A percentile compares a stretch with the other conserved stretches of the same genome.
phyloP scores from a whole-genome alignment of 768 basidiomycete species.

The Holtermanniella nyarrowii region DNA sequence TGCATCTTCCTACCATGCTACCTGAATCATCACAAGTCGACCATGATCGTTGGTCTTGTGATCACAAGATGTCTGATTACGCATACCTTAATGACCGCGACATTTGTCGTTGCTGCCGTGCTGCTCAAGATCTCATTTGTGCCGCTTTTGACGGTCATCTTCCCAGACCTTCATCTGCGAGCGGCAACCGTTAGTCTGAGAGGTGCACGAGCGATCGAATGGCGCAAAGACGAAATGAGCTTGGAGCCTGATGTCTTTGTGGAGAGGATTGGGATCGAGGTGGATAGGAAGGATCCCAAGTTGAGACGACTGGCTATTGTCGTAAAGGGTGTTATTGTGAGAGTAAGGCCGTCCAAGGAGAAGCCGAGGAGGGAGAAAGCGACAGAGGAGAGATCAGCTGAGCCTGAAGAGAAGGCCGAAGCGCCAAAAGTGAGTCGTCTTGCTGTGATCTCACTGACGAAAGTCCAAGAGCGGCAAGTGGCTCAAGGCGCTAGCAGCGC shows the following conservation, averaged over 20 bases:
- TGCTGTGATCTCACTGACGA: neutral
- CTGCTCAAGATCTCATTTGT: too few relatives aligned
- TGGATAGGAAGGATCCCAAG: conserved; percentile 7
- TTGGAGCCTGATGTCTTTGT: conserved; percentile 16
- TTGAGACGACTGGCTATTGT: conserved; percentile 5
- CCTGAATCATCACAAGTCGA: neutral
- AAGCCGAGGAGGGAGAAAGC: neutral
- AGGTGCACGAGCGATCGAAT: conserved; percentile 26
- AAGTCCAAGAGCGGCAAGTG: neutral
- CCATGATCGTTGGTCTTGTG: neutral
- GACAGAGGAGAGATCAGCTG: neutral
- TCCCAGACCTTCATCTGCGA: conserved; percentile 8
- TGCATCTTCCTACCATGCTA: neutral
- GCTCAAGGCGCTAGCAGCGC: neutral
- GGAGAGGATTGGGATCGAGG: conserved; percentile 22
- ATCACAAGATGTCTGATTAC: too few relatives aligned
- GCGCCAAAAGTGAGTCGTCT: neutral
- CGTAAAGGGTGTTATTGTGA: conserved; percentile 21
- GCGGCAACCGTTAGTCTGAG: conserved; percentile 7
- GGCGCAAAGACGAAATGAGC: conserved; percentile 6
- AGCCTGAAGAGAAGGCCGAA: neutral
- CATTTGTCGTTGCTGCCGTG: too few relatives aligned
- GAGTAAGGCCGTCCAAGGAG: conserved; percentile 3
- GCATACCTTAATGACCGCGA: too few relatives aligned
- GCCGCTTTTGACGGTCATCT: conserved; percentile 11